A percentile compares a stretch with the other conserved stretches of the same genome.
Conservation (phyloP, 1,139 yeast genomes). For the Pichia kudriavzevii region DNA sequence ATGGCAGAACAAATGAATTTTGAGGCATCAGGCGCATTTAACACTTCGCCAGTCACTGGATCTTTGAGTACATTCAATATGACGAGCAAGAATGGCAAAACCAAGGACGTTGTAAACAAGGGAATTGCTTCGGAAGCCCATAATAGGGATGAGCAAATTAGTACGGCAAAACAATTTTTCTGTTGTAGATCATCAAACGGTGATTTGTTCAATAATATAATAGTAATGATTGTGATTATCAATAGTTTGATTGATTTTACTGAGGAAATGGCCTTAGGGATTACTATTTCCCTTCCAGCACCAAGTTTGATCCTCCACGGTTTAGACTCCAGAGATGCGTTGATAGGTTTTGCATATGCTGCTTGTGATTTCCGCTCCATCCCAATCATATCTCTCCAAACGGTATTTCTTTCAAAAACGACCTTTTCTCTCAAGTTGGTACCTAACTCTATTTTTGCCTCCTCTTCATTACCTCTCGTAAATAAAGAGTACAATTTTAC, state of each 20-base stretch:
- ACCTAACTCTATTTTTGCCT: slow-evolving; percentile 60
- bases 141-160: slow-evolving; percentile 67
- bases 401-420: slow-evolving; percentile 94
- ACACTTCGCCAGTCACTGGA: slow-evolving; percentile 40
- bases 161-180: slow-evolving; percentile 71
- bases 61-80: slow-evolving; percentile 61
- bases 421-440: slow-evolving; percentile 83
- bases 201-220: slow-evolving; percentile 43
- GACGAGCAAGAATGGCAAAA: slow-evolving; percentile 75
- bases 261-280: slow-evolving; percentile 20
- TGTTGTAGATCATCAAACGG: slow-evolving; percentile 66
- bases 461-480: slow-evolving; percentile 37
- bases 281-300: slow-evolving; percentile 19
- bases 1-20: slow-evolving; percentile 70
- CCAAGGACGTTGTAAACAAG: slow-evolving; percentile 71
- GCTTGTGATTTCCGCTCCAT: slow-evolving; percentile 67
- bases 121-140: slow-evolving; percentile 97
- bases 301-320: slow-evolving; percentile 21
- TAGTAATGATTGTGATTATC: slow-evolving; percentile 36
- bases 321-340: slow-evolving; percentile 15
- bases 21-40: slow-evolving; percentile 64
- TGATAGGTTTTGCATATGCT: slow-evolving; percentile 31
- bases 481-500: slow-evolving; percentile 42
- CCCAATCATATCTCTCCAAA: slow-evolving; percentile 94
- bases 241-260: slow-evolving; percentile 33